Percentiles rank a stretch among this genome's conserved stretches.
These are phyloP conservation scores for Perilla frutescens DNA, from an alignment of 257 asterid species.

Conservation along the genomic window DNA sequence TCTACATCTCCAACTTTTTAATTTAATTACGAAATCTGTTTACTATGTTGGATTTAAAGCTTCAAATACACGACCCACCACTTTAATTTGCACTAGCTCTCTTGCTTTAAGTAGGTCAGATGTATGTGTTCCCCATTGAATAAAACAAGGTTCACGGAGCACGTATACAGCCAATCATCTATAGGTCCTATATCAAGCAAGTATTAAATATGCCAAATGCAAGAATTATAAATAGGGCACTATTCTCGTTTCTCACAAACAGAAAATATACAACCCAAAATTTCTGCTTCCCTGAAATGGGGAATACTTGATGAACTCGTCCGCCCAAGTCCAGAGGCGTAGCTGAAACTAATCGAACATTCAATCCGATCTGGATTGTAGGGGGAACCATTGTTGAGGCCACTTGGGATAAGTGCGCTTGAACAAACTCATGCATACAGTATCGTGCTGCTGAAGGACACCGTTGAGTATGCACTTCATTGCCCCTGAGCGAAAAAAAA, in stretches of 20 bases:
- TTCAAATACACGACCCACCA: too few relatives aligned
- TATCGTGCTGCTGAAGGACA: slow-evolving; percentile 88
- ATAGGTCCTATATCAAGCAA: too few relatives aligned
- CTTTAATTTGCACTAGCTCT: too few relatives aligned
- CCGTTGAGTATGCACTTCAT: slow-evolving; percentile 89
- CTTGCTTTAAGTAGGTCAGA: too few relatives aligned
- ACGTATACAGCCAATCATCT: too few relatives aligned
- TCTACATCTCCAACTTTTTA: too few relatives aligned
- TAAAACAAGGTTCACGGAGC: too few relatives aligned
- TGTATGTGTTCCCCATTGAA: too few relatives aligned
- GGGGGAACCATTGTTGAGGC: slow-evolving; percentile 86
- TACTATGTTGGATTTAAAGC: too few relatives aligned
- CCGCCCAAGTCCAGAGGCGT: neutral
- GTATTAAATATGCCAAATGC: neutral
- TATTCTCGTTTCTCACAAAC: neutral
- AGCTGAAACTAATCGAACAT: neutral
- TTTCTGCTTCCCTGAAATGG: slow-evolving; percentile 35
- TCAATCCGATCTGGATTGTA: slow-evolving; percentile 38
- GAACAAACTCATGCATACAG: slow-evolving; percentile 87
- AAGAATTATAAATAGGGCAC: neutral
- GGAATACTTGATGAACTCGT: slow-evolving; percentile 20
- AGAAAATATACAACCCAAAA: slow-evolving; percentile 43
- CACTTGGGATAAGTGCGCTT: slow-evolving; percentile 92
- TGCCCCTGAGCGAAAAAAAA: slow-evolving; percentile 59
- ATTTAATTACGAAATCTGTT: too few relatives aligned